These are phyloP conservation scores for Penicillium corylophilum DNA, from an alignment of 2,329 filamentous ascomycete species.

Conservation along the genomic window DNA sequence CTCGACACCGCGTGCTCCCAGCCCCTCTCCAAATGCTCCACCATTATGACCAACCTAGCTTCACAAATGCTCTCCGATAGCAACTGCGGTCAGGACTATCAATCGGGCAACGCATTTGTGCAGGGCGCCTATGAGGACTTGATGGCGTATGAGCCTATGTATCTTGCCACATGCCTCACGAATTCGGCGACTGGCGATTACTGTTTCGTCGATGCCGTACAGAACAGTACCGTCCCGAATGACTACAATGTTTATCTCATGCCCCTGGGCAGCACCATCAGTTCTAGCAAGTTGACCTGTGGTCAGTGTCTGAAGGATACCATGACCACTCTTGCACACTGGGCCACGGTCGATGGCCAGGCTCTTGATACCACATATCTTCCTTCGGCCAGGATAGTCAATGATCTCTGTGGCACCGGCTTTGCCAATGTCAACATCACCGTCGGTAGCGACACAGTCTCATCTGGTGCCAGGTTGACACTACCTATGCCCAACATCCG, in stretches of 20 bases:
- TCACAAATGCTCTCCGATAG: constrained; percentile 59
- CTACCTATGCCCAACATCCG: constrained; percentile 3
- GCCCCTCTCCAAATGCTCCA: constrained; percentile 63
- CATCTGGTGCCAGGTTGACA: constrained; percentile 8
- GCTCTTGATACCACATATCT: constrained; percentile 69
- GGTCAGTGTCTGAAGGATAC: constrained; percentile 72
- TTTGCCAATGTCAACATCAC: constrained; percentile 54
- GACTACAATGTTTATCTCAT: constrained; percentile 84
- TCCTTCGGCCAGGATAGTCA: constrained; percentile 69
- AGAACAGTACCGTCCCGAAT: constrained; percentile 67
- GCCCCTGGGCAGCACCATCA: constrained; percentile 71
- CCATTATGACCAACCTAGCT: constrained; percentile 65
- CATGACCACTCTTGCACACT: constrained; percentile 75
- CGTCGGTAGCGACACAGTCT: constrained; percentile 21
- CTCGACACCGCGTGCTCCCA: constrained; percentile 76
- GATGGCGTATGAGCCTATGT: constrained; percentile 72
- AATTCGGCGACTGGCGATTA: constrained; percentile 66
- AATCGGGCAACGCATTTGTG: constrained; percentile 66
- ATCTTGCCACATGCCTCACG: constrained; percentile 76
- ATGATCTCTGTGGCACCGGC: constrained; percentile 59
- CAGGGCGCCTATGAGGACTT: constrained; percentile 73
- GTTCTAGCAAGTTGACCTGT: constrained; percentile 69
- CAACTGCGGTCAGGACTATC: constrained; percentile 72
- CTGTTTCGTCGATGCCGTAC: constrained; percentile 78
- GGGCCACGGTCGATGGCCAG: constrained; percentile 64